phyloP scores from a whole-genome alignment of 257 asterid genomes.

The Solanum chilense region DNA sequence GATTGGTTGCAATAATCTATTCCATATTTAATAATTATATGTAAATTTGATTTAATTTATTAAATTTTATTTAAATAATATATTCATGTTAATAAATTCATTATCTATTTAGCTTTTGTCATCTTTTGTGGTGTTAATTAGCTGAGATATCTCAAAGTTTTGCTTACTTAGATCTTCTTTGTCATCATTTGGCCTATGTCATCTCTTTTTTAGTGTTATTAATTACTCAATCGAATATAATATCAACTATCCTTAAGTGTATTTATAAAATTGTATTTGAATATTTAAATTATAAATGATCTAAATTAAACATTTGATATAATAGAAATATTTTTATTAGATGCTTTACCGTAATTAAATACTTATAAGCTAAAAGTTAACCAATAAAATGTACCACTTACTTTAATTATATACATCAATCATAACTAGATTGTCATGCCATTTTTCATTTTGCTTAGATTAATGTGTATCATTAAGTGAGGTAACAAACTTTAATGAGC shows the following conservation, averaged over 20 bases:
- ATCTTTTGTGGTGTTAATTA: too few species aligned
- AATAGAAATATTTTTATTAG: too few species aligned
- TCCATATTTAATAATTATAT: too few species aligned
- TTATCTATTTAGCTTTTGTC: background rate
- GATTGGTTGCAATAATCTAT: too few species aligned
- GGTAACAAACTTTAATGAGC: background rate
- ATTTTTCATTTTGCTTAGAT: background rate
- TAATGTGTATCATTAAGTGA: background rate
- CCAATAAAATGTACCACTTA: background rate
- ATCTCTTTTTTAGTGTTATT: background rate
- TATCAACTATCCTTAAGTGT: background rate
- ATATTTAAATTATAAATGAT: too few species aligned
- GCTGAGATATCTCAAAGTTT: background rate
- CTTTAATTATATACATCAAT: too few species aligned
- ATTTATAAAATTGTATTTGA: too few species aligned
- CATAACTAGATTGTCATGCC: rapidly evolving
- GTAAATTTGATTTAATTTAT: too few species aligned
- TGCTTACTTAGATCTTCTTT: background rate
- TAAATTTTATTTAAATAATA: too few species aligned
- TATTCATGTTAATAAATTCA: too few species aligned
- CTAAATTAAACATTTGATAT: too few species aligned
- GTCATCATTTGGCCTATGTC: background rate
- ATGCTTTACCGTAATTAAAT: background rate
- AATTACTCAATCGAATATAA: background rate
- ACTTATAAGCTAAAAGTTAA: background rate